These are phyloP conservation scores for Colletotrichum sp. DNA, from an alignment of 2,329 filamentous ascomycete species.

Conservation along the genomic window DNA sequence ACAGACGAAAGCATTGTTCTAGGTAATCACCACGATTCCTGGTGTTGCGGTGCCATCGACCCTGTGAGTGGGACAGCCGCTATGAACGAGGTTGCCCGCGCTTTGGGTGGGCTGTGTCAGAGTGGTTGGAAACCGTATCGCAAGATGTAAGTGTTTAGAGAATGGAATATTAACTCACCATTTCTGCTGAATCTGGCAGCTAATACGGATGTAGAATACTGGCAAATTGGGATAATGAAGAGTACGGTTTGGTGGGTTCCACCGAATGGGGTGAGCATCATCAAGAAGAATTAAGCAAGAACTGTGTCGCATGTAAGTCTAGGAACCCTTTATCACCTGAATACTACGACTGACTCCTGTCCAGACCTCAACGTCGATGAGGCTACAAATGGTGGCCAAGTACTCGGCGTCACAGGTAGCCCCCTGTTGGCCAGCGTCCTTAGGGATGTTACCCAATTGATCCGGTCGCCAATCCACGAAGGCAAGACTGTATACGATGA, in stretches of 20 bases:
- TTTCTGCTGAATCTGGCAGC: background rate
- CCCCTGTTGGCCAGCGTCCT: background rate
- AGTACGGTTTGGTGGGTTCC: constrained; percentile 74
- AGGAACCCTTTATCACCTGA: rapidly evolving
- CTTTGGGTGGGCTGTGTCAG: background rate
- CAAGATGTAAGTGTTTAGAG: background rate
- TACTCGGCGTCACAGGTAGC: background rate
- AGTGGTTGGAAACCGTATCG: background rate
- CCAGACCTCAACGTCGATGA: background rate
- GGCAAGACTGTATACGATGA: constrained; percentile 43
- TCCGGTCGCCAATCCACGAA: constrained; percentile 56
- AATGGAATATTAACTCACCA: background rate
- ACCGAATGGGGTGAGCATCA: constrained; percentile 79
- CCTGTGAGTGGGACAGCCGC: background rate
- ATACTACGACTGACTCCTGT: background rate
- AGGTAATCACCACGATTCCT: background rate
- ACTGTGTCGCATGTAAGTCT: constrained; percentile 66
- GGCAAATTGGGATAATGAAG: constrained; percentile 67
- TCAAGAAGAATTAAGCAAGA: constrained; percentile 67
- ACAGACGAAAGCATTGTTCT: background rate
- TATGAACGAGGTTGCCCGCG: background rate
- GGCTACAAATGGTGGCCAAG: background rate
- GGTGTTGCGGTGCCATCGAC: background rate
- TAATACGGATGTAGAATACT: constrained; percentile 63
- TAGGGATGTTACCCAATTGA: constrained; percentile 45